Percentiles rank a stretch among this genome's conserved stretches.
Evolutionary conservation across 2,329 filamentous ascomycete species (phyloP).

Genomic region (Venturia nashicola): DNA sequence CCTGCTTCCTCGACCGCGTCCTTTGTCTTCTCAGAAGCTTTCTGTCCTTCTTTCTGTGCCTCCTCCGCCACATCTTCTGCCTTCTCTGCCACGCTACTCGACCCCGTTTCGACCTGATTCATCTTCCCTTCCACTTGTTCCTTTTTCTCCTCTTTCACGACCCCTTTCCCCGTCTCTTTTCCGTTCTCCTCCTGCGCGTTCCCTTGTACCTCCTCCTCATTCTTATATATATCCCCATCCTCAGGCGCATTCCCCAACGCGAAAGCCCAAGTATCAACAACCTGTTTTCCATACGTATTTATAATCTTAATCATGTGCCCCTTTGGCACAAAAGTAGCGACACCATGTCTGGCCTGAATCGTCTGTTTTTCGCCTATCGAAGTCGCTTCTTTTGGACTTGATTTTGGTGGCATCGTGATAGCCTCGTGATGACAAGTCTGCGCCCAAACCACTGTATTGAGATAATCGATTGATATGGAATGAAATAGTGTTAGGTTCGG

Average conservation of each 20-base stretch:
- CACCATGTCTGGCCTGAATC: constrained; percentile 37
- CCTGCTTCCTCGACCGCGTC: constrained; percentile 5
- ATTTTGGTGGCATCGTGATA: not conserved
- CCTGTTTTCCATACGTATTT: constrained; percentile 38
- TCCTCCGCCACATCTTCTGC: constrained; percentile 7
- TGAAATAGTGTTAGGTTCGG: too few species aligned
- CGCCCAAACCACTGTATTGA: not conserved
- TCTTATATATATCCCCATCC: constrained; percentile 9
- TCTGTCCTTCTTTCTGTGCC: constrained; percentile 3
- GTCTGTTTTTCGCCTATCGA: constrained; percentile 24
- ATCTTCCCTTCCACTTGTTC: constrained; percentile 16
- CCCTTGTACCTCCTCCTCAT: constrained; percentile 10
- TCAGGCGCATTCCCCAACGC: constrained; percentile 31
- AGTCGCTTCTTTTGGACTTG: not conserved
- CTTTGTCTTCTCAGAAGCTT: not conserved
- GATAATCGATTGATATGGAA: too few species aligned
- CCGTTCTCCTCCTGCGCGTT: constrained; percentile 10
- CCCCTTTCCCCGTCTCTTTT: constrained; percentile 13
- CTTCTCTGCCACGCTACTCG: constrained; percentile 3
- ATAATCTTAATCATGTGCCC: constrained; percentile 37
- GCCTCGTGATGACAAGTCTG: not conserved
- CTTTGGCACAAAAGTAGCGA: constrained; percentile 37
- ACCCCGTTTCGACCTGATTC: constrained; percentile 16
- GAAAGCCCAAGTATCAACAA: constrained; percentile 38
- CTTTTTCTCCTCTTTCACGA: constrained; percentile 12